Evolutionary conservation across 2,329 filamentous ascomycete species (phyloP).

Genomic region (Mycosphaerella sp.): DNA sequence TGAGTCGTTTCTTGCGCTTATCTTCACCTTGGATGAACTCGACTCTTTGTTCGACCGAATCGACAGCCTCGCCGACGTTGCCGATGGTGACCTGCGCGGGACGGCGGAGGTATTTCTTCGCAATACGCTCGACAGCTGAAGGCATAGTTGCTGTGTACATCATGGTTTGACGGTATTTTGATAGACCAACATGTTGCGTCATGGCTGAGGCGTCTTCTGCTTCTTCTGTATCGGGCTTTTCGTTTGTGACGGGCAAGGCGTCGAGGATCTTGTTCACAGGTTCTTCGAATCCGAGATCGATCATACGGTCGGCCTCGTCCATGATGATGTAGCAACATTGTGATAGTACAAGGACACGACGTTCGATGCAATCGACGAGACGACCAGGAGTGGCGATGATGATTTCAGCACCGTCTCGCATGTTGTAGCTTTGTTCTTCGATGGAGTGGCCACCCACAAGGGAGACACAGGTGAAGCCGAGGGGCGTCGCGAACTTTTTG

Average conservation of each 20-base stretch:
- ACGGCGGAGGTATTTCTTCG: conserved; percentile 89
- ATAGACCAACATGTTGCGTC: conserved; percentile 67
- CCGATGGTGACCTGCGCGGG: conserved; percentile 94
- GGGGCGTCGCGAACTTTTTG: conserved; percentile 79
- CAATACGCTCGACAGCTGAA: conserved; percentile 82
- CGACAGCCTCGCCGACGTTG: conserved; percentile 89
- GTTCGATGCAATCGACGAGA: conserved; percentile 93
- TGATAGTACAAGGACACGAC: conserved; percentile 81
- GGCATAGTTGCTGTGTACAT: conserved; percentile 99
- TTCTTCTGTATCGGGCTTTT: conserved; percentile 89
- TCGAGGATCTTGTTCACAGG: conserved; percentile 96
- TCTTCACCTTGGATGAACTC: conserved; percentile 89
- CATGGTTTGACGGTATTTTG: conserved; percentile 94
- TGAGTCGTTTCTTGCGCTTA: conserved; percentile 91
- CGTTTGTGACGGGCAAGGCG: conserved; percentile 83
- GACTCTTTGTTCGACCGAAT: conserved; percentile 95
- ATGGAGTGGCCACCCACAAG: conserved; percentile 96
- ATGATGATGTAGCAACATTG: conserved; percentile 99
- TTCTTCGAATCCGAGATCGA: conserved; percentile 96
- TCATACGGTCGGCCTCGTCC: conserved; percentile 99
- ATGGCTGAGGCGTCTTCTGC: conserved; percentile 84
- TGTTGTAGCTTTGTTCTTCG: conserved; percentile 85
- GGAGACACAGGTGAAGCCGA: conserved; percentile 91
- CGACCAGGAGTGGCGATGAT: conserved; percentile 98
- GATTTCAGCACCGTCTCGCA: conserved; percentile 91